Evolutionary conservation across 2,329 filamentous ascomycete species (phyloP).

Genomic region (Aspergillus chevalieri): DNA sequence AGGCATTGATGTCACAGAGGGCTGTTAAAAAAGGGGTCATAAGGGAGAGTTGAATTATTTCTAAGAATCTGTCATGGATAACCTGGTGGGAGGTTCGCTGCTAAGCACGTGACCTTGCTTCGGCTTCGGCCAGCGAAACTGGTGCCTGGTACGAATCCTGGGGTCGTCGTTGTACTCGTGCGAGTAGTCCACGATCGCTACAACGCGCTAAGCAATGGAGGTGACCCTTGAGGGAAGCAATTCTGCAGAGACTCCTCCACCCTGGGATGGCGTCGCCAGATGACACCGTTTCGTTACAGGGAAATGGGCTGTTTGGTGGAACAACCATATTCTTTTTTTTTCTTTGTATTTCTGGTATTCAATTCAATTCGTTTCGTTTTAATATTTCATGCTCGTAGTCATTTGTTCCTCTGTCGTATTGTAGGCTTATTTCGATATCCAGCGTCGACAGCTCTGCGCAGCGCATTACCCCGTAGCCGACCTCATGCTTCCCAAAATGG

Average conservation of each 20-base stretch:
- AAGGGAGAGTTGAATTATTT: neutral
- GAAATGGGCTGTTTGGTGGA: constrained; percentile 29
- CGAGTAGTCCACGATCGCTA: constrained; percentile 51
- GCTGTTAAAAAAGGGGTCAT: neutral
- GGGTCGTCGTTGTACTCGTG: constrained; percentile 50
- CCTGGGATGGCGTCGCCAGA: constrained; percentile 51
- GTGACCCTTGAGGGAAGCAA: constrained; percentile 53
- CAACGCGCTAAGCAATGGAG: constrained; percentile 49
- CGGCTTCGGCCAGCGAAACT: constrained; percentile 30
- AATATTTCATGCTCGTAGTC: neutral
- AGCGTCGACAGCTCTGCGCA: neutral
- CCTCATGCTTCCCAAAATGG: neutral
- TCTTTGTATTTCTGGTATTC: neutral
- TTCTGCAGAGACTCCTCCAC: constrained; percentile 53
- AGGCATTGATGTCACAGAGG: too few relatives aligned
- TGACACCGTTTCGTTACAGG: constrained; percentile 42
- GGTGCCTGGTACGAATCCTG: constrained; percentile 52
- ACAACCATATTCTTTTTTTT: constrained; percentile 30
- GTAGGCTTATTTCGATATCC: neutral
- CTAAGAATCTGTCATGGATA: constrained; percentile 37
- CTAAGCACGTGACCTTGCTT: constrained; percentile 33
- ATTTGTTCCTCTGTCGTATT: neutral
- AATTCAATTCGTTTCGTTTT: neutral
- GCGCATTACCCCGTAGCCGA: too few relatives aligned
- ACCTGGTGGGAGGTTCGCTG: constrained; percentile 34